Evolutionary conservation across 768 basidiomycete species (phyloP), one percentile per base, ranked within the genome.

Genomic region (Pleurotus tuoliensis): DNA sequence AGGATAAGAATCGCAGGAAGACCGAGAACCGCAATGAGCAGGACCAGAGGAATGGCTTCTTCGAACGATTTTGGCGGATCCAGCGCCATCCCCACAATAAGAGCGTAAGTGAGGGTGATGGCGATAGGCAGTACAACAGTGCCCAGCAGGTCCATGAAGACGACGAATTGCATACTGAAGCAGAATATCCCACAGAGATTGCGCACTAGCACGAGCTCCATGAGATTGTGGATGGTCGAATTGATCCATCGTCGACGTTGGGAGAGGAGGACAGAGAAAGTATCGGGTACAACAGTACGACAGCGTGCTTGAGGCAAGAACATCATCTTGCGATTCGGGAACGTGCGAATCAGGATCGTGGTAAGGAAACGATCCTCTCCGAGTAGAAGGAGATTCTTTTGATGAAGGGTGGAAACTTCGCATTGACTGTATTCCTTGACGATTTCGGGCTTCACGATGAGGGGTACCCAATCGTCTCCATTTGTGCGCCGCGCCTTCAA

Each of bases 171-270:
- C 95, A 98, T 98, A 73, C 94, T 97, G 76, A 98, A 98, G 78
- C 97, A 99, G 73, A 99, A 99, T 27, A 96, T 98, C 37, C 97
- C 97, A 71, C 97, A 98, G 13, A 98, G 82, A 67, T 99, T 94
- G 62, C 91, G 92, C 40, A 99, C 97, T 59, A 92, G 85, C 37
- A 98, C 92, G 39, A 99, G 88, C 70, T 99, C 97, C 94, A 98
- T 98, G 50, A 99, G 84, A 70, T 99, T 98, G 77, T 98, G 97
- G 50, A 99, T 92, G 0, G 97, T 98, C 13, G 96, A 98, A 72
- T 98, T 98, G 76, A 99, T 98, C 97, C 97, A 99, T 56, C 97
- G 88, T 16, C 97, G 87, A 30, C 97, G 92, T 69, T 99, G 97
- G 1, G 97, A 98, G 16, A 99, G 83, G 45, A 99, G 81, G 24